Base-by-base conservation (phyloP, 2,329 filamentous ascomycete genomes). In the Colletotrichum echinochloae region DNA sequence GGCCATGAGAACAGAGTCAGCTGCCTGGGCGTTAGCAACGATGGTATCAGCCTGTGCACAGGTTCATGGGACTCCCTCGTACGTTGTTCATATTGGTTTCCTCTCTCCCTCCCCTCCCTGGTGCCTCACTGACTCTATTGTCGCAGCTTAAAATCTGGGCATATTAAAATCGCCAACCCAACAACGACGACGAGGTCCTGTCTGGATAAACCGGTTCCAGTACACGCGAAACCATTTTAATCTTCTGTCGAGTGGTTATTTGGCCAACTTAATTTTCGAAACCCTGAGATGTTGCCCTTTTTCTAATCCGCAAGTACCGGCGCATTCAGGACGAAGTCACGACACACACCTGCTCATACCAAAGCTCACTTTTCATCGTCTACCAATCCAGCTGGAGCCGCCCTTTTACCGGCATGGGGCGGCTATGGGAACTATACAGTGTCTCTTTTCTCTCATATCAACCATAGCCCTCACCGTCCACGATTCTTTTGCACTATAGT, bases 41-140 rank as follows among this genome's bases (percentile, higher is more conserved):
- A 99, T 80, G 96, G 95, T 73, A 97, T 98, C 86, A 98, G 95
- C 86, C 88, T 99, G 85, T 98, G 96, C 89, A 99, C 96, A 79
- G 96, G 96, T 82, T 99, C 96, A 76, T 99, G 96, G 96, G 96
- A 99, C 85, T 98, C 96, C 78, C 89, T 97, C 87, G 96, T 98
- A 89, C 85, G 94, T 88, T 23, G 41, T 9, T 3, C 23, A 52
- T 44, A 6, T n/a, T 48, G 41, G 14, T n/a, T 37, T 14, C n/a
- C n/a, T n/a, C n/a, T n/a, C n/a, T n/a, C 26, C 5, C 0, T 28
- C 18, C 55, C 81, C 82, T 91, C 77, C 90, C 12, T n/a, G n/a
- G 14, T n/a, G 6, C n/a, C n/a, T 14, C 57, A 52, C 57, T 70
- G 73, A 74, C 79, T 83, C 18, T 16, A 84, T 78, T 70, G 66